Conservation (phyloP, 202 grass and related monocot species). For the Carex arenaria region DNA sequence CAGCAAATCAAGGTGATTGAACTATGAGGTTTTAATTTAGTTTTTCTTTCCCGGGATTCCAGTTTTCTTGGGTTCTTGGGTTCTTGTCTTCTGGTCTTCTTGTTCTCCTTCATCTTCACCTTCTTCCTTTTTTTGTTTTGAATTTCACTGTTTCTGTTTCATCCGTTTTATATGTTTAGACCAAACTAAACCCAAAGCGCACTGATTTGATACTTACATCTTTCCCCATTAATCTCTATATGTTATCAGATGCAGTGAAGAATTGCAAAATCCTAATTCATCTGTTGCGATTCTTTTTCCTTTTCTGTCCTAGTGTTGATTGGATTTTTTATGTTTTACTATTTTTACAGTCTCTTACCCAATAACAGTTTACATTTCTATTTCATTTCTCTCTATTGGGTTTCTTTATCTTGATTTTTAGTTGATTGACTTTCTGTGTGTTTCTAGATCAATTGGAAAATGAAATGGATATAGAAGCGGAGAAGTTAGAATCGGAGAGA, state of each 20-base stretch:
- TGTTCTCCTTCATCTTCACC: background rate
- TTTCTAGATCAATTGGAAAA: slow-evolving; percentile 53
- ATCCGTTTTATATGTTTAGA: background rate
- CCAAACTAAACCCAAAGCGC: background rate
- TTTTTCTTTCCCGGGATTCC: background rate
- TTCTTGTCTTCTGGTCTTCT: background rate
- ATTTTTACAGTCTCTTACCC: background rate
- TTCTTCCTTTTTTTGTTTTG: background rate
- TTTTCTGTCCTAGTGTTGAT: background rate
- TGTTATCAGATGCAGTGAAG: background rate
- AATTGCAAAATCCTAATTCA: background rate
- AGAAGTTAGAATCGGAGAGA: slow-evolving; percentile 30
- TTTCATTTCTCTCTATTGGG: background rate
- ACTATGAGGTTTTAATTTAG: background rate
- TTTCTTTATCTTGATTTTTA: slow-evolving; percentile 15
- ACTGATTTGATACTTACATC: background rate
- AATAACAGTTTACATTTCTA: background rate
- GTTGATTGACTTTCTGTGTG: slow-evolving; percentile 19
- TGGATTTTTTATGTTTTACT: background rate
- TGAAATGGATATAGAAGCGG: slow-evolving; percentile 26
- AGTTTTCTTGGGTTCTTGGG: background rate
- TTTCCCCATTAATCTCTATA: background rate
- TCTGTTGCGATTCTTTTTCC: background rate
- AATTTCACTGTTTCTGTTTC: background rate
- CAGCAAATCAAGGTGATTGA: slow-evolving; percentile 27